Evolutionary conservation across 2,329 filamentous ascomycete species (phyloP).

Genomic region (Aureobasidium mangrovei): DNA sequence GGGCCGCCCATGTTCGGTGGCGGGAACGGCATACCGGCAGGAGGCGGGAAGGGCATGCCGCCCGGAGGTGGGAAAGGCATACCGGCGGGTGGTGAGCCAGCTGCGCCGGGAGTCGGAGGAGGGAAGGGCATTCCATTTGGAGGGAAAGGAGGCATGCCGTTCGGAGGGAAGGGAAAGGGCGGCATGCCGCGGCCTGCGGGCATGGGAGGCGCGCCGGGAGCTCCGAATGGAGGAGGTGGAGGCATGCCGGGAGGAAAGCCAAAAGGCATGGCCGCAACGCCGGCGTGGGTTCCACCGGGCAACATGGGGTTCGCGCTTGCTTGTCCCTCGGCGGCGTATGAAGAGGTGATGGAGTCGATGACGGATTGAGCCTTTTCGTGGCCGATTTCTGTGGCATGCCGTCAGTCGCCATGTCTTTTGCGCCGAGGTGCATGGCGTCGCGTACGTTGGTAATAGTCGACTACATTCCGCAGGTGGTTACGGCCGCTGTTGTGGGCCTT

Average conservation of each 20-base stretch:
- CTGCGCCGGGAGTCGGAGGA: slow-evolving; percentile 16
- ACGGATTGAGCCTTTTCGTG: slow-evolving; percentile 98
- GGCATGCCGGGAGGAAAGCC: slow-evolving; percentile 45
- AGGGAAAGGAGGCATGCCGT: slow-evolving; percentile 30
- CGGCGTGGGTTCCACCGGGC: slow-evolving; percentile 29
- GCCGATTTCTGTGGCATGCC: slow-evolving; percentile 63
- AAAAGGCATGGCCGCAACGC: slow-evolving; percentile 37
- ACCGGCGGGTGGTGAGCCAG: slow-evolving; percentile 22
- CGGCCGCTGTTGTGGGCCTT: slow-evolving; percentile 96
- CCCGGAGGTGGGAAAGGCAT: slow-evolving; percentile 23
- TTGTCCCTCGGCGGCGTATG: slow-evolving; percentile 90
- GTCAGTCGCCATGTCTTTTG: slow-evolving; percentile 11
- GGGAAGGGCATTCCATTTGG: slow-evolving; percentile 18
- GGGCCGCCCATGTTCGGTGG: slow-evolving; percentile 26
- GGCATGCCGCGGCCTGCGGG: slow-evolving; percentile 24
- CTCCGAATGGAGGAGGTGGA: slow-evolving; percentile 29
- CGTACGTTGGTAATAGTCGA: slow-evolving; percentile 94
- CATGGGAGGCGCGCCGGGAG: slow-evolving; percentile 30
- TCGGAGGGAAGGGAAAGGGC: slow-evolving; percentile 29
- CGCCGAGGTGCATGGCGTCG: background rate
- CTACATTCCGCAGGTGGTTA: slow-evolving; percentile 94
- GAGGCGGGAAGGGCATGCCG: slow-evolving; percentile 20
- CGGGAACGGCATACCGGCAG: slow-evolving; percentile 25
- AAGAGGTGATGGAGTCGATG: slow-evolving; percentile 94
- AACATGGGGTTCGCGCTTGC: slow-evolving; percentile 78